Evolutionary conservation across 2,329 filamentous ascomycete genomes (phyloP).

Genomic region (Thielaviopsis euricoi): DNA sequence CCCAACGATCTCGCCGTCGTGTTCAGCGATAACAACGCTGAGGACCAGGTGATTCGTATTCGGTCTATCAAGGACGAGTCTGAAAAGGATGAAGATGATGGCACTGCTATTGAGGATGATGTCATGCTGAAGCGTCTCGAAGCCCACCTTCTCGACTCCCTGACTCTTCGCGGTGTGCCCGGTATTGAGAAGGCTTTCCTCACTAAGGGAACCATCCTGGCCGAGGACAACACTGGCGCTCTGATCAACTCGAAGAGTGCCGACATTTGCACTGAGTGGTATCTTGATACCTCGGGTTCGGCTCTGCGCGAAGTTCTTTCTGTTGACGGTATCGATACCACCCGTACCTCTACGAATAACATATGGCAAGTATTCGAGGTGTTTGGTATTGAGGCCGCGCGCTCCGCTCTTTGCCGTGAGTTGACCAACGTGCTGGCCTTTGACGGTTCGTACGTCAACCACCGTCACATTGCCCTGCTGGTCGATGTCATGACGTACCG

Average conservation of each 20-base stretch:
- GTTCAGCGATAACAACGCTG: conserved; percentile 95
- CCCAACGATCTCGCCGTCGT: conserved; percentile 74
- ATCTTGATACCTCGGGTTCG: conserved; percentile 86
- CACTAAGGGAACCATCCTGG: conserved; percentile 58
- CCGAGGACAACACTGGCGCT: conserved; percentile 52
- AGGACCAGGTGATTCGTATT: conserved; percentile 85
- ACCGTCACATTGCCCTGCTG: conserved; percentile 86
- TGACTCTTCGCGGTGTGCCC: conserved; percentile 78
- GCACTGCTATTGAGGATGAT: conserved; percentile 62
- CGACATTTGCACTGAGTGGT: conserved; percentile 73
- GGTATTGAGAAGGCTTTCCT: conserved; percentile 88
- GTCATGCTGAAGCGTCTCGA: conserved; percentile 86
- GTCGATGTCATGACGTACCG: conserved; percentile 97
- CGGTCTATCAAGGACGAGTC: conserved; percentile 58
- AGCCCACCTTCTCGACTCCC: conserved; percentile 74
- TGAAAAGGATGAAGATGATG: conserved; percentile 60
- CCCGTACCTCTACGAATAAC: conserved; percentile 82
- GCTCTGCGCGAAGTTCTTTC: conserved; percentile 69
- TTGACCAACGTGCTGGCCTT: conserved; percentile 88
- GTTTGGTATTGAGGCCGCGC: conserved; percentile 90
- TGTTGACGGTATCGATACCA: conserved; percentile 75
- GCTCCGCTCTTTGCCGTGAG: conserved; percentile 72
- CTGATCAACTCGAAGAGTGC: conserved; percentile 60
- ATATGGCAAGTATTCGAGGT: conserved; percentile 89
- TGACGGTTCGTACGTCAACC: conserved; percentile 98